Base-by-base conservation (phyloP, 2,329 filamentous ascomycete species). In the Harringtonia lauricola region DNA sequence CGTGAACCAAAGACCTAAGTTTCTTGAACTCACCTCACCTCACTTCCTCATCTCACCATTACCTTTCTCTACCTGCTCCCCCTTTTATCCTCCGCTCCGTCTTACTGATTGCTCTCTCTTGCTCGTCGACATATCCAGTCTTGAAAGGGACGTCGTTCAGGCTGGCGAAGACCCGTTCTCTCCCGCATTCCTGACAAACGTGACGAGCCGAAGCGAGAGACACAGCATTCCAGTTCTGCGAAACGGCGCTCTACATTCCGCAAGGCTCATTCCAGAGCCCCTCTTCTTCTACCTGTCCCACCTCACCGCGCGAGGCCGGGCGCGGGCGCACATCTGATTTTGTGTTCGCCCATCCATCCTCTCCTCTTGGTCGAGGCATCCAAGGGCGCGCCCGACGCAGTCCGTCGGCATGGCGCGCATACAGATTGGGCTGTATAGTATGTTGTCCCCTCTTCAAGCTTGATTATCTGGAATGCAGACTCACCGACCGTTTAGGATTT, bases 361-460 rank as follows among this genome's bases (percentile, higher is more conserved):
- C 33, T 35, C 13, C 35, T 17, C 35, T 7, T 19, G 13, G n/a
- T 19, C 15, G 22, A 19, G 19, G 7, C 36, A 3, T 3, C 19
- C 19, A 4, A 17, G 14, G 28, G 36, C 29, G 19, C 28, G 36
- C 13, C 42, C 15, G 33, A 15, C 24, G 42, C 14, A 36, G 31
- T 17, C 33, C 43, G 50, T 28, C 47, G 49, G 50, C 22, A 60
- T 59, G 58, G 50, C 57, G 36, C 30, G 39, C 54, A 38, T 72
- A 45, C 65, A 66, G 51, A 53, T 70, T 49, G 69, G 69, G 51
- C 72, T 69, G 69, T 66, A 68, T 55, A 63, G 68, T 71, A 55
- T 56, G 68, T 69, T 8, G 9, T 17, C 9, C n/a, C 2, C 15
- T n/a, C 7, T 24, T 36, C n/a, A n/a, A 18, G 8, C 3, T 34